phyloP scores from a whole-genome alignment of 2,329 filamentous ascomycete genomes.

The Neocucurbitaria cava region DNA sequence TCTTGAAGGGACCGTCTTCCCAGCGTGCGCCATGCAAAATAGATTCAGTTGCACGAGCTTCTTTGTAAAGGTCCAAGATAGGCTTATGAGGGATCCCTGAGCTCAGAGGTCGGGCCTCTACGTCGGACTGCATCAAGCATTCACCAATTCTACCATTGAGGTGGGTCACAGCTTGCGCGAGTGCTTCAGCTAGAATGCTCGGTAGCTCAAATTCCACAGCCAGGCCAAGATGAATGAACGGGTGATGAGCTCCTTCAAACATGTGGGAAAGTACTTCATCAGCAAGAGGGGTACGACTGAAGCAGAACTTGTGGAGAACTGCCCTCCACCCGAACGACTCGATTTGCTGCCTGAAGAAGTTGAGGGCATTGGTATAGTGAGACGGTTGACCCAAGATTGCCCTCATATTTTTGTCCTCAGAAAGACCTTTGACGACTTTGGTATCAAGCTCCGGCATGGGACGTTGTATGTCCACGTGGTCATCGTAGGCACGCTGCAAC shows the following conservation, averaged over 20 bases:
- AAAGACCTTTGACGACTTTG: neutral
- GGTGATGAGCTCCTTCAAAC: slow-evolving; percentile 19
- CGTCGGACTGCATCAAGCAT: neutral
- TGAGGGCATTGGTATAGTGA: neutral
- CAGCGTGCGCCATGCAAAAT: slow-evolving; percentile 5
- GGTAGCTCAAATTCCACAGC: slow-evolving; percentile 34
- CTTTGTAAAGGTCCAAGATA: slow-evolving; percentile 6
- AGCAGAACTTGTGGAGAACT: neutral
- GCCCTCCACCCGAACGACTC: neutral
- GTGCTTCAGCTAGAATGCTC: slow-evolving; percentile 28
- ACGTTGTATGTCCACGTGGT: slow-evolving; percentile 4
- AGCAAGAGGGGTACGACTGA: neutral
- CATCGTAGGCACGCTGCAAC: slow-evolving; percentile 3
- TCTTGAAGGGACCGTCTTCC: neutral
- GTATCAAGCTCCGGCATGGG: neutral
- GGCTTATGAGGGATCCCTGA: neutral
- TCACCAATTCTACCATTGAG: neutral
- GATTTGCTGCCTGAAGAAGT: neutral
- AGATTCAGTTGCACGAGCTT: slow-evolving; percentile 6
- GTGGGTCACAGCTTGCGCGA: slow-evolving; percentile 28
- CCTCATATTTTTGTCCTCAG: neutral
- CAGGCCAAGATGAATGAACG: slow-evolving; percentile 33
- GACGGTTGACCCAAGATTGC: neutral
- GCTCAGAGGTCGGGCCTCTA: neutral
- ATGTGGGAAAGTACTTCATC: slow-evolving; percentile 5